Evolutionary conservation across 805 yeast genomes (phyloP), one percentile per base, ranked within the genome.

Genomic region (Jamesozyma lodderae): DNA sequence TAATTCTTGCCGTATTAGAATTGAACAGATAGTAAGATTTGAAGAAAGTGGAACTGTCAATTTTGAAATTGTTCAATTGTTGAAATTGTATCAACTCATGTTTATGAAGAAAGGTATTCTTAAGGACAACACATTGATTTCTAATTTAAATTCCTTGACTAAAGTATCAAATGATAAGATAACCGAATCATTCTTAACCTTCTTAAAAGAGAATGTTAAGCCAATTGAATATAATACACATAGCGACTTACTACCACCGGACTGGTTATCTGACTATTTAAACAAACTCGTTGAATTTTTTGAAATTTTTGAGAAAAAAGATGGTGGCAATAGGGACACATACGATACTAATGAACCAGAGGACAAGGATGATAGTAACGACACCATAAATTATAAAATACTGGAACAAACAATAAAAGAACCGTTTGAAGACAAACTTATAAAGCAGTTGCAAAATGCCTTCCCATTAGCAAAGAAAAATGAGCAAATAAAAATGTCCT

Each of bases 41-140:
- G 94, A 85, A 49, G 63, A 72, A 3, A 73, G 75, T 40, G 62
- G 82, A 7, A 59, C 70, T 1, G 63, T 68, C 3, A 65, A 84
- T 13, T 71, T 73, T 47, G 76, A 76, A 38, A 70, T 85, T 4
- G 72, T 69, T 51, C 77, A 75, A 39, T 64, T 85, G 20, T 60
- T 90, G 22, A 78, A 72, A 25, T 64, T 90, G 41, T 90, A 90
- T 59, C 60, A 67, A 23, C 53, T 79, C 48, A 85, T 86, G 83
- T 81, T 78, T 51, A 52, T 41, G 20, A 57, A 49, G 38, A 67
- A 36, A 73, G 77, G 57, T 49, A 60, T 55, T 19, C 47, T 27
- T 14, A 35, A 41, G 9, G 45, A 46, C 24, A 52, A 45, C 40
- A 16, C 46, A 2, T 32, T 61, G 10, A 46, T 57, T 4, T 20